Percentiles rank a stretch among this genome's conserved stretches.
Conservation (phyloP, 495 filamentous ascomycete genomes). For the Tetracladium setigerum region DNA sequence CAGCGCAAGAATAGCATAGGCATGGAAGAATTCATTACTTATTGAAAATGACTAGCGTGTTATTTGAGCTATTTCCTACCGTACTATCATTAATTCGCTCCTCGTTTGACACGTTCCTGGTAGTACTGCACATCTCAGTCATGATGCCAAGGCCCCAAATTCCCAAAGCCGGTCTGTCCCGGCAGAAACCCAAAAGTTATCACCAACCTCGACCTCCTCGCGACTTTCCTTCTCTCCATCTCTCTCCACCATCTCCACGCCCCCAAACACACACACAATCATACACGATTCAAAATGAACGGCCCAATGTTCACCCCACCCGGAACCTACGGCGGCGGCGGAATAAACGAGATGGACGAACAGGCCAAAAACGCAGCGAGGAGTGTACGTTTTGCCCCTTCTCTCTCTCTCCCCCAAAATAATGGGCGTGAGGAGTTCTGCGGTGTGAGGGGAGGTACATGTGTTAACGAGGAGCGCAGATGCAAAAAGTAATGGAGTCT, state of each 20-base stretch:
- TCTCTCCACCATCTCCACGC: background rate
- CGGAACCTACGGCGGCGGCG: constrained; percentile 1
- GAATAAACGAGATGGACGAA: constrained; percentile 5
- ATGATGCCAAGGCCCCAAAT: too few relatives aligned
- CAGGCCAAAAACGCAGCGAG: constrained; percentile 14
- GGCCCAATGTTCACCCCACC: constrained; percentile 10
- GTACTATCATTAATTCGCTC: too few relatives aligned
- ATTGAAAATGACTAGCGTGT: too few relatives aligned
- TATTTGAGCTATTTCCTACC: too few relatives aligned
- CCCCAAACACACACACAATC: background rate
- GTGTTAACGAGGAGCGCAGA: constrained; percentile 34
- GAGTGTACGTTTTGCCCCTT: constrained; percentile 10
- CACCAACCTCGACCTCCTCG: background rate
- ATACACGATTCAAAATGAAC: constrained; percentile 9
- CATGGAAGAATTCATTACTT: too few relatives aligned
- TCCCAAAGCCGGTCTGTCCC: background rate
- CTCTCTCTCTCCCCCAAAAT: background rate
- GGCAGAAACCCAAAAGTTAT: background rate
- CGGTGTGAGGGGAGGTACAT: background rate
- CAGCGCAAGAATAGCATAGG: too few relatives aligned
- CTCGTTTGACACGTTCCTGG: too few relatives aligned
- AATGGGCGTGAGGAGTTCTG: background rate
- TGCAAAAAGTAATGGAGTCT: constrained; percentile 79
- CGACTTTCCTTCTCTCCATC: background rate
- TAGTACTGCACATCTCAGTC: too few relatives aligned